phyloP scores from a whole-genome alignment of 2,329 filamentous ascomycete genomes.

The Hypomyces perniciosus region DNA sequence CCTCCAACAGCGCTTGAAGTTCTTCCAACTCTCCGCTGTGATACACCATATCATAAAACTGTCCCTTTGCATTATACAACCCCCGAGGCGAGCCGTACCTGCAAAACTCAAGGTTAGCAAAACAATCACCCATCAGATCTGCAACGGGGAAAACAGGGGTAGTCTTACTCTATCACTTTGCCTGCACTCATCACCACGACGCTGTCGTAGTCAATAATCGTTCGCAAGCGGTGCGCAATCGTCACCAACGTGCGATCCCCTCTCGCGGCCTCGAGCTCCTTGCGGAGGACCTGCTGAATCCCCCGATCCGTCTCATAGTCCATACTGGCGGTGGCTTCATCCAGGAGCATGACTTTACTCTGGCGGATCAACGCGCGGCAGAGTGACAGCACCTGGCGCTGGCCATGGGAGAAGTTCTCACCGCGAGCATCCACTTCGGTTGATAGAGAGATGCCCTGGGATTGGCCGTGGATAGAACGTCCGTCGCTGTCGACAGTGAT shows the following conservation, averaged over 20 bases:
- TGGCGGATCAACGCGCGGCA: constrained; percentile 50
- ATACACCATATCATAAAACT: constrained; percentile 50
- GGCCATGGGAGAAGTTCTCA: constrained; percentile 52
- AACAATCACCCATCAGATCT: neutral
- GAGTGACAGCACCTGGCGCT: constrained; percentile 53
- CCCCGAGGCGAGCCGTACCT: constrained; percentile 42
- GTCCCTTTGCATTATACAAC: constrained; percentile 38
- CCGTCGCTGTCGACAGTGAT: constrained; percentile 18
- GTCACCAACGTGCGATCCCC: constrained; percentile 49
- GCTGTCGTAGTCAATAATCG: constrained; percentile 54
- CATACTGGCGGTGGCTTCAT: constrained; percentile 56
- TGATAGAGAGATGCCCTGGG: constrained; percentile 30
- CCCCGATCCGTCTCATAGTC: constrained; percentile 52
- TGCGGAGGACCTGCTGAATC: constrained; percentile 48
- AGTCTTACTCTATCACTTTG: constrained; percentile 44
- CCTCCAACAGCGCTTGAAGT: constrained; percentile 31
- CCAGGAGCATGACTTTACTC: constrained; percentile 50
- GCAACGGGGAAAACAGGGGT: neutral
- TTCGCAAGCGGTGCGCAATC: constrained; percentile 52
- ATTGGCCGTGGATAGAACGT: constrained; percentile 12
- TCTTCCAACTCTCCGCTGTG: constrained; percentile 49
- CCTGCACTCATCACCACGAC: constrained; percentile 53
- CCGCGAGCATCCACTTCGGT: constrained; percentile 47
- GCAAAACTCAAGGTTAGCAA: neutral
- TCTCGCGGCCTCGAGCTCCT: constrained; percentile 40